Evolutionary conservation across 179 eudicot genomes (phyloP).

Genomic region (Spergularia azorica): DNA sequence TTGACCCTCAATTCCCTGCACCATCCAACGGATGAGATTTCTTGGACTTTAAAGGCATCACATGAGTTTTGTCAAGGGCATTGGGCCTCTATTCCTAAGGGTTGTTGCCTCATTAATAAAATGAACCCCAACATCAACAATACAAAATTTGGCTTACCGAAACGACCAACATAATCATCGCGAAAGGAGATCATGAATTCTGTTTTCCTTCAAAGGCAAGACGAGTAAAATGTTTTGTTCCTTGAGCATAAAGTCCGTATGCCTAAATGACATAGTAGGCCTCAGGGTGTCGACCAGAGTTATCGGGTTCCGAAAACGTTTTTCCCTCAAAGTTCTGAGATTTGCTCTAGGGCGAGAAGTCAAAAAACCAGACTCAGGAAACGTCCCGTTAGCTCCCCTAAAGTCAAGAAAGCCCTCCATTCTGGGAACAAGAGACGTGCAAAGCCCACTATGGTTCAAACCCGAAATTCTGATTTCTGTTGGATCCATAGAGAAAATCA

Average conservation of each 20-base stretch:
- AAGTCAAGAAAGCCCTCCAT: constrained; percentile 13
- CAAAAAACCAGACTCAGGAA: constrained; percentile 20
- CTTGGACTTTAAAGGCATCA: no score
- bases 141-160: background rate
- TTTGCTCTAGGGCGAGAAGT: constrained; percentile 33
- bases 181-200: constrained; percentile 32
- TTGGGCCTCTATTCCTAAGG: no score
- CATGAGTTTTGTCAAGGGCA: no score
- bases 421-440: constrained; percentile 10
- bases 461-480: no score
- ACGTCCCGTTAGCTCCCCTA: constrained; percentile 19
- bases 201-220: constrained; percentile 59
- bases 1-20: no score
- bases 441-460: background rate
- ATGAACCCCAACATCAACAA: no score
- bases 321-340: constrained; percentile 14
- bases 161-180: constrained; percentile 2
- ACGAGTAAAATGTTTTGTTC: constrained; percentile 40
- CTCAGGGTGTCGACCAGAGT: constrained; percentile 31
- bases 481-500: no score
- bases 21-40: no score
- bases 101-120: no score
- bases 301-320: background rate
- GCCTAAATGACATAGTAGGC: constrained; percentile 28
- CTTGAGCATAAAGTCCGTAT: constrained; percentile 37